Evolutionary conservation across 345 rosid species (phyloP), one percentile per base, ranked within the genome.

Genomic region (Syzygium grande): DNA sequence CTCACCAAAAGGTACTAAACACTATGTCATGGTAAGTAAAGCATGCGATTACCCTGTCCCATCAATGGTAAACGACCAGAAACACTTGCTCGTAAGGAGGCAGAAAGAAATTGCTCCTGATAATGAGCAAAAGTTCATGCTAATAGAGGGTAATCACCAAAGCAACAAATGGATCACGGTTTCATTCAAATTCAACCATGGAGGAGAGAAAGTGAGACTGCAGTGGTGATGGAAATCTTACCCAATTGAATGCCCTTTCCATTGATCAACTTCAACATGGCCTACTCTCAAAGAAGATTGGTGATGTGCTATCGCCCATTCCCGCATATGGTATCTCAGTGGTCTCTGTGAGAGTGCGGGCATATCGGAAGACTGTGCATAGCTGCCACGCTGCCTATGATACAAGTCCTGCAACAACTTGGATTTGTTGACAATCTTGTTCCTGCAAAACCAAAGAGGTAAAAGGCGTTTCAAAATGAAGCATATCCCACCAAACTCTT

Each of bases 231-330:
- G 49, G 21, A 68, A 29, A 25, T 38, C 34, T 91, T 92, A 95
- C 99, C 97, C 91, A 34, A 87, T 86, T 14, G 96, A 94, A 91
- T 96, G 99, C 84, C 91, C 98, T 90, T 94, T 95, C 98, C 99
- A 97, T 51, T 95, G 95, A 89, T 97, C 92, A 88, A 96, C 88
- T 73, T 87, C 89, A 88, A 94, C 88, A 84, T 91, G 91, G 84
- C 94, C 93, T 86, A 90, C 86, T 41, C 85, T 88, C 34, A 97
- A 90, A n/a, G 95, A 91, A 52, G 86, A 84, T 53, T 92, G 90
- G 84, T 97, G 99, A 88, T 94, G 94, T 78, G 89, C 92, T 95
- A 94, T 90, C 11, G 98, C 99, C 27, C 94, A 80, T 85, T 92
- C 94, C 88, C 93, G 95, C 2, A 95, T 84, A 51, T 89, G 90